Conservation (phyloP, 805 yeast species). For the Ogataea sp. region DNA sequence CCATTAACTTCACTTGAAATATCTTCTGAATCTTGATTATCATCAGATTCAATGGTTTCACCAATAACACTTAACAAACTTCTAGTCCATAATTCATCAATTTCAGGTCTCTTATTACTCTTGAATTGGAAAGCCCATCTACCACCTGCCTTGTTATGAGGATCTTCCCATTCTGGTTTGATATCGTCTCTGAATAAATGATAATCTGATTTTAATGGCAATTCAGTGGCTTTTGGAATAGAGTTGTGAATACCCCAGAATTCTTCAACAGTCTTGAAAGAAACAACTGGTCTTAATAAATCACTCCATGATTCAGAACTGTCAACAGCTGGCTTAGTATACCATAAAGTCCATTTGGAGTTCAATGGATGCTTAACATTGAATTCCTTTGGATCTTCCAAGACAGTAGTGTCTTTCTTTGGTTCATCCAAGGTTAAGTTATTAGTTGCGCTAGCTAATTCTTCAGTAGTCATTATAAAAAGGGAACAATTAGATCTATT, state of each 20-base stretch:
- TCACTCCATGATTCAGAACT: constrained; percentile 84
- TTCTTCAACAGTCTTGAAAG: constrained; percentile 92
- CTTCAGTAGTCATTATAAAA: neutral
- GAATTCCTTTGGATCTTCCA: constrained; percentile 55
- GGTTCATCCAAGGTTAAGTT: constrained; percentile 25
- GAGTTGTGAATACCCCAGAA: constrained; percentile 98
- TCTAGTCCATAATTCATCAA: constrained; percentile 82
- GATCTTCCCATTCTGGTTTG: constrained; percentile 98
- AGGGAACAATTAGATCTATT: too few species aligned
- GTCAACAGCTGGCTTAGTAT: constrained; percentile 84
- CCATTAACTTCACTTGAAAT: constrained; percentile 74
- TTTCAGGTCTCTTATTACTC: constrained; percentile 37
- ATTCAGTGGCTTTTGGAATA: constrained; percentile 83
- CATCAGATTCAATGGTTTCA: constrained; percentile 81
- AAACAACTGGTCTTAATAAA: constrained; percentile 83
- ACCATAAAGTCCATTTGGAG: constrained; percentile 94
- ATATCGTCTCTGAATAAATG: constrained; percentile 90
- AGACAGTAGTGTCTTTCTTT: constrained; percentile 37
- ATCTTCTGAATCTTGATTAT: constrained; percentile 33
- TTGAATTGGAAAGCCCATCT: constrained; percentile 82
- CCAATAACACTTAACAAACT: constrained; percentile 87
- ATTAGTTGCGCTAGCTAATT: constrained; percentile 11
- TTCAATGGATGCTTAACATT: constrained; percentile 83
- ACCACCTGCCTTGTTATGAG: constrained; percentile 81
- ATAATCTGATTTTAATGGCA: constrained; percentile 89